Base-by-base conservation (phyloP, 2,329 filamentous ascomycete genomes). In the Lanzia echinophila region DNA sequence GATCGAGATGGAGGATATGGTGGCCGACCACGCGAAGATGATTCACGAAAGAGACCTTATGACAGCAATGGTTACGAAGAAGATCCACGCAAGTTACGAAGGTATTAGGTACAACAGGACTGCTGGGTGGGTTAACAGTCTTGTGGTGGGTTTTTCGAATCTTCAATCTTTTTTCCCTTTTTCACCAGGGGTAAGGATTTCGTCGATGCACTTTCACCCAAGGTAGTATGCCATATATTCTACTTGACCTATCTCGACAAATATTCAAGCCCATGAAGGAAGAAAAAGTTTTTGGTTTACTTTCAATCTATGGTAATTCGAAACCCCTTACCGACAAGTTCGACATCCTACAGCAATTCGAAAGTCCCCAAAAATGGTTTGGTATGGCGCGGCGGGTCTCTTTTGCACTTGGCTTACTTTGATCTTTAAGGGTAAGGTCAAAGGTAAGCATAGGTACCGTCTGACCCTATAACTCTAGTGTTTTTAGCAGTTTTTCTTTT, bases 31-130 rank as follows among this genome's bases (percentile, higher is more conserved):
- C 79, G 77, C 55, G 71, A 79, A 53, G 74, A 78, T 55, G 70
- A 72, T 45, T 66, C 81, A 42, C 69, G 78, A 44, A 81, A 81
- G 72, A 71, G 79, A 67, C 70, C 69, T 58, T 66, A 73, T 68
- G 81, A 84, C 42, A 57, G 59, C 71, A 90, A 95, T 50, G 78
- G 83, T 50, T 90, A 87, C 71, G 90, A 95, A 49, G 90, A 96
- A 67, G 91, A 96, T 70, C 80, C 82, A 47, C 72, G 67, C 55
- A 86, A 86, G 70, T 68, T 84, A 58, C 81, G 82, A 60, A 79
- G 82, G 60, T 86, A 86, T 72, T 84, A 74, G 73, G 67, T 67
- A 68, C 67, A 69, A 53, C 57, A 68, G 58, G 57, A 55, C 58
- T 57, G 58, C 50, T 53, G 38, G 51, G 50, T 59, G 59, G 31